These are phyloP conservation scores for Thalia dealbata DNA, from an alignment of 176 grass and related monocot genomes.

Conservation along the genomic window DNA sequence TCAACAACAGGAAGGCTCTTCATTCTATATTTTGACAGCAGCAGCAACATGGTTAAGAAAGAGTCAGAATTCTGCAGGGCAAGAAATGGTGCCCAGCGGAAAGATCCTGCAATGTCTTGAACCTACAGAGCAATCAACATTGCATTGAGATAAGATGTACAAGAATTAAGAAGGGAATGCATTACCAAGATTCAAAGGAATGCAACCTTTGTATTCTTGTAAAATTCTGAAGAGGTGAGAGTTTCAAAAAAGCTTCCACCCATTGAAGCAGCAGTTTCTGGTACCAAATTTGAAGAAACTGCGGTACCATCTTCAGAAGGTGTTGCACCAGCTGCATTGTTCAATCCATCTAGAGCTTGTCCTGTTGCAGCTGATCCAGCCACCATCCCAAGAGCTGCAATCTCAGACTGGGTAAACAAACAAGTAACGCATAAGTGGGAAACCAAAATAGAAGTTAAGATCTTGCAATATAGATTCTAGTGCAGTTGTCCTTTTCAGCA, in stretches of 20 bases:
- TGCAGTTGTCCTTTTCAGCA: neutral
- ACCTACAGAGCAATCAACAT: constrained; percentile 30
- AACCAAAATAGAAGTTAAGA: neutral
- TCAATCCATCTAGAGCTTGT: constrained; percentile 33
- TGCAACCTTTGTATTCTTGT: constrained; percentile 90
- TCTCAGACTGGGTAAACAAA: constrained; percentile 49
- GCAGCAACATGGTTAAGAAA: constrained; percentile 85
- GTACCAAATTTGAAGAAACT: constrained; percentile 28
- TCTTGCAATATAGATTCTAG: neutral
- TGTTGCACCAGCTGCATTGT: constrained; percentile 38
- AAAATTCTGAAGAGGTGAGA: constrained; percentile 90
- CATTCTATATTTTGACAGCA: constrained; percentile 94
- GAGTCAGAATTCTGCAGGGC: constrained; percentile 86
- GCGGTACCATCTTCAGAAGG: constrained; percentile 39
- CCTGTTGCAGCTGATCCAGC: constrained; percentile 31
- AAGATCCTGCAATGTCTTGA: constrained; percentile 73
- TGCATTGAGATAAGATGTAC: neutral
- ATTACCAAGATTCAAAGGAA: constrained; percentile 15
- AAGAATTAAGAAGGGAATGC: neutral
- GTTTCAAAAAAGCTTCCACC: constrained; percentile 81
- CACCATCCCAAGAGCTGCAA: constrained; percentile 32
- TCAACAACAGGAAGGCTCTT: constrained; percentile 93
- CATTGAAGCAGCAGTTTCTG: constrained; percentile 33
- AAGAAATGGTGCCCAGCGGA: constrained; percentile 95
- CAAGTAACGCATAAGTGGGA: neutral